Base-by-base conservation (phyloP, 2,329 filamentous ascomycete species). In the Aspergillus sojae region DNA sequence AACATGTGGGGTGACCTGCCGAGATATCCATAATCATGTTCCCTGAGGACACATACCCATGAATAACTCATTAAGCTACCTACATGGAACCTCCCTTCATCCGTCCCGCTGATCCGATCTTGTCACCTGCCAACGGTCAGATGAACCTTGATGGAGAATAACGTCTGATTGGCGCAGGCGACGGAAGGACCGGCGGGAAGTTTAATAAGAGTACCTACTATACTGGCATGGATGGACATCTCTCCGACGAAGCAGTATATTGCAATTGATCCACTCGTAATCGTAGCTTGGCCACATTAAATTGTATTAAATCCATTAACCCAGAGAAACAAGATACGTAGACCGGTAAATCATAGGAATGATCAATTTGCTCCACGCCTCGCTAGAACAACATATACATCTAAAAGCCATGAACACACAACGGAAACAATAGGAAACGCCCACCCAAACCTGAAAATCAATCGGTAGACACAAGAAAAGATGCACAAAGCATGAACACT, bases 331-430 rank as follows among this genome's bases (percentile, higher is more conserved):
- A 41, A 7, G 45, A 23, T 14, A 26, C 7, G 21, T 30, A 61
- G 21, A 32, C 23, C 57, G 39, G 45, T 14, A 63, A 55, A 32
- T 39, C 58, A 39, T 14, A 54, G 48, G 41, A 56, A 61, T 34
- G 45, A 62, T 52, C 53, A n/a, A 10, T 43, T 46, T 54, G 56
- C 63, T 61, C 60, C 63, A 62, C 66, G 64, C 67, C 63, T 66
- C 68, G 70, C 69, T 73, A 67, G 65, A 65, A 62, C 63, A 63
- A 65, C 59, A 64, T 14, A 67, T 70, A 32, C 62, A 67, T 52
- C 58, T 21, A 45, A 48, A 36, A 50, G 19, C 34, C 39, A 65
- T 50, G 59, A 50, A 58, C 48, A 21, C 54, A 58, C 56, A 54
- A 66, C 30, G 46, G 46, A 32, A 58, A 55, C 43, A 50, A 50